A percentile compares a stretch with the other conserved stretches of the same genome.
Evolutionary conservation across 2,329 filamentous ascomycete genomes (phyloP).

Genomic region (Fusarium agapanthi): DNA sequence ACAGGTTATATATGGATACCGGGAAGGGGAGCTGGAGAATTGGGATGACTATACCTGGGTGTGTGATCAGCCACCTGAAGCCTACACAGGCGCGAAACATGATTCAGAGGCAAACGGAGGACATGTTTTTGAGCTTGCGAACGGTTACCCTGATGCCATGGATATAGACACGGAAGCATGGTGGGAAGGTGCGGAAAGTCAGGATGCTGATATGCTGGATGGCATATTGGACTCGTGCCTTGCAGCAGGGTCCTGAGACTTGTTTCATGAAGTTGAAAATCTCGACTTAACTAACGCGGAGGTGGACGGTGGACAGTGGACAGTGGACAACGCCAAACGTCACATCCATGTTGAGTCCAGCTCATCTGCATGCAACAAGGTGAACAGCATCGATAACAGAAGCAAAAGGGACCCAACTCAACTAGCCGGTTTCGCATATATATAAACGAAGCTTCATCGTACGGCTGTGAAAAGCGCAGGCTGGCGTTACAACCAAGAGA

Average conservation of each 20-base stretch:
- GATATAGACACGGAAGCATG: slow-evolving; percentile 66
- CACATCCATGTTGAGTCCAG: background rate
- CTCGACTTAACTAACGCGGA: background rate
- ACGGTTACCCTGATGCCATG: slow-evolving; percentile 65
- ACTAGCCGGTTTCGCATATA: background rate
- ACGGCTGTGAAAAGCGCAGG: background rate
- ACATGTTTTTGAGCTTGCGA: slow-evolving; percentile 52
- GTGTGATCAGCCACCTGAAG: slow-evolving; percentile 47
- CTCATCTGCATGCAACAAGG: background rate
- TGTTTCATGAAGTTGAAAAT: background rate
- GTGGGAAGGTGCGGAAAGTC: slow-evolving; percentile 68
- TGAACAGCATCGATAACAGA: background rate
- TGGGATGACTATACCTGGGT: slow-evolving; percentile 68
- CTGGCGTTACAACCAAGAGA: background rate
- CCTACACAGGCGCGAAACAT: slow-evolving; percentile 41
- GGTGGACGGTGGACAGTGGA: background rate
- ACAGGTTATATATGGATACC: slow-evolving; percentile 73
- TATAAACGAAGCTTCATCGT: background rate
- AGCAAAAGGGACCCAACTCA: background rate
- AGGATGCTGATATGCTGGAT: slow-evolving; percentile 63
- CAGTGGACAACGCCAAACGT: background rate
- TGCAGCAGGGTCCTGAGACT: slow-evolving; percentile 52
- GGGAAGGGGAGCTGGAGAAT: slow-evolving; percentile 79
- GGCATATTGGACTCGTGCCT: slow-evolving; percentile 65
- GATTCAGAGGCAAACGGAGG: slow-evolving; percentile 48